Evolutionary conservation across 2,329 filamentous ascomycete genomes (phyloP).

Genomic region (Elsinoe necatrix): DNA sequence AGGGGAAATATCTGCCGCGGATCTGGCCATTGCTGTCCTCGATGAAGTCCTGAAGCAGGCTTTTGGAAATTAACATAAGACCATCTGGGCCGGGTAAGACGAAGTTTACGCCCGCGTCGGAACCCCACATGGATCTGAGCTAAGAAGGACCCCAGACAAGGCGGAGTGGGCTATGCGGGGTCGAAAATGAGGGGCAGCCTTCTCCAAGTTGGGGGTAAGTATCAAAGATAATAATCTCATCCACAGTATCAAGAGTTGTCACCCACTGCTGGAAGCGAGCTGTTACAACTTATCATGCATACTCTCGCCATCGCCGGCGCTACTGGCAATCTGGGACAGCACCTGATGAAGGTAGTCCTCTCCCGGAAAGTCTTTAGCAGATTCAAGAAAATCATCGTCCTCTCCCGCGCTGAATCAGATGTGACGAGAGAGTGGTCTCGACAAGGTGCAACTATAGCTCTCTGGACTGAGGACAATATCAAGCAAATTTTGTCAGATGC

Average conservation of each 20-base stretch:
- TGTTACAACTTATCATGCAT: too few species aligned
- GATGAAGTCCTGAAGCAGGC: neutral
- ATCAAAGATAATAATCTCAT: too few species aligned
- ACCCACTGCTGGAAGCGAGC: too few species aligned
- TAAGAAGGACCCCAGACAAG: too few species aligned
- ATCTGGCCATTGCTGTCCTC: neutral
- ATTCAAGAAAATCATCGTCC: slow-evolving; percentile 24
- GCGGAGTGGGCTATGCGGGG: neutral
- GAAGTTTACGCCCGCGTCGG: neutral
- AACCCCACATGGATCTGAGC: neutral
- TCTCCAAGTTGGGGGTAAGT: neutral
- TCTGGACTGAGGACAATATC: slow-evolving; percentile 22
- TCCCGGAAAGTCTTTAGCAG: slow-evolving; percentile 19
- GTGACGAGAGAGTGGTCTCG: neutral
- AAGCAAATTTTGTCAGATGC: slow-evolving; percentile 24
- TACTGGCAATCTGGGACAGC: slow-evolving; percentile 24
- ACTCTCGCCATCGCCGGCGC: slow-evolving; percentile 25
- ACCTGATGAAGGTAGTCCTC: slow-evolving; percentile 24
- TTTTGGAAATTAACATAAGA: neutral
- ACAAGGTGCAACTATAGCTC: slow-evolving; percentile 15
- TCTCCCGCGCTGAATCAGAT: slow-evolving; percentile 20
- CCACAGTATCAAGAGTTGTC: too few species aligned
- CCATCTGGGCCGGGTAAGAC: neutral
- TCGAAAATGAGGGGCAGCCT: neutral
- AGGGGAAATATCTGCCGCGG: neutral